Percentiles rank a stretch among this genome's conserved stretches.
Evolutionary conservation across 176 grass and related monocot species (phyloP).

Genomic region (Triticum aestivum): IWGSC_CS_RefSeq_v2.1 NC_057806.1:618683569-618684068

Average conservation of each 20-base stretch:
- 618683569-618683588: neutral
- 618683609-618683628: constrained; percentile 17
- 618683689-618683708: neutral
- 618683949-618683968: neutral
- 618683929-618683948: neutral
- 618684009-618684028: no score
- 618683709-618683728: neutral
- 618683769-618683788: neutral
- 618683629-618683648: constrained; percentile 34
- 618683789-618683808: constrained; percentile 27
- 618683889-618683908: neutral
- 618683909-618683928: neutral
- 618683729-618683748: neutral
- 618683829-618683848: neutral
- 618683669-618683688: neutral
- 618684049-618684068: no score
- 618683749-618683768: neutral
- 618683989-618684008: no score
- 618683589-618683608: constrained; percentile 9
- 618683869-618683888: neutral
- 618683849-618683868: neutral
- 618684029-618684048: no score
- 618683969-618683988: neutral
- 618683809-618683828: neutral
- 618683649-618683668: neutral